A percentile compares a stretch with the other conserved stretches of the same genome.
Conservation (phyloP, 108 stramenopile species). For the Schizochytrium sp. region DNA sequence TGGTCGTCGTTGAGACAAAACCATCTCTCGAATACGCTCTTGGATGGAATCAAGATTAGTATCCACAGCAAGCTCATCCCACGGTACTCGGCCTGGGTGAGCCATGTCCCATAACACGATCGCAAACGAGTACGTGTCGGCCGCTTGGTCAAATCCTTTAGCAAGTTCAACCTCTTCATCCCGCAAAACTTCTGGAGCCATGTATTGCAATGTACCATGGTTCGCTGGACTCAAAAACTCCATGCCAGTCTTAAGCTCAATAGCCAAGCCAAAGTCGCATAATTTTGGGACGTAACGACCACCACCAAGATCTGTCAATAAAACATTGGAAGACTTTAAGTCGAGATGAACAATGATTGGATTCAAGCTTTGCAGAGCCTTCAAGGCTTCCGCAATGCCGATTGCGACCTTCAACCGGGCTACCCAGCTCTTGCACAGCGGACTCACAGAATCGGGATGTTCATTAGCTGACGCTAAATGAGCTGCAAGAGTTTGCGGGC, state of each 20-base stretch:
- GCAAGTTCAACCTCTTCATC: constrained; percentile 46
- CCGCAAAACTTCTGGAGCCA: constrained; percentile 55
- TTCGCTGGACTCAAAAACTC: constrained; percentile 54
- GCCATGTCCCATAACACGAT: constrained; percentile 54
- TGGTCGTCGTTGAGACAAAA: background rate
- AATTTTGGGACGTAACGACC: constrained; percentile 51
- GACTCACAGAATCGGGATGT: background rate
- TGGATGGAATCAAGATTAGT: background rate
- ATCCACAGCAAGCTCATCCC: constrained; percentile 54
- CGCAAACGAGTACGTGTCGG: constrained; percentile 40
- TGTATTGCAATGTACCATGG: constrained; percentile 53
- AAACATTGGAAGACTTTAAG: constrained; percentile 13
- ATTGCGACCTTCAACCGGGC: constrained; percentile 52
- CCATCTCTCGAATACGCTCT: constrained; percentile 33
- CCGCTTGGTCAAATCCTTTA: constrained; percentile 43
- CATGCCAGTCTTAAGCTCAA: constrained; percentile 2
- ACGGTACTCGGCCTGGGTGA: constrained; percentile 51
- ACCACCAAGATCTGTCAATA: constrained; percentile 23
- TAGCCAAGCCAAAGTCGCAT: constrained; percentile 58
- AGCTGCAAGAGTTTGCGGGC: constrained; percentile 33
- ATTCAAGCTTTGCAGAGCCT: constrained; percentile 42
- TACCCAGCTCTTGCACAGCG: constrained; percentile 52
- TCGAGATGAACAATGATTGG: constrained; percentile 53
- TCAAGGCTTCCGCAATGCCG: constrained; percentile 40
- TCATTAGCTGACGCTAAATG: constrained; percentile 33